These are phyloP conservation scores for Hamamelis virginiana DNA, from an alignment of 164 flowering plant species.

Conservation along the genomic window DNA sequence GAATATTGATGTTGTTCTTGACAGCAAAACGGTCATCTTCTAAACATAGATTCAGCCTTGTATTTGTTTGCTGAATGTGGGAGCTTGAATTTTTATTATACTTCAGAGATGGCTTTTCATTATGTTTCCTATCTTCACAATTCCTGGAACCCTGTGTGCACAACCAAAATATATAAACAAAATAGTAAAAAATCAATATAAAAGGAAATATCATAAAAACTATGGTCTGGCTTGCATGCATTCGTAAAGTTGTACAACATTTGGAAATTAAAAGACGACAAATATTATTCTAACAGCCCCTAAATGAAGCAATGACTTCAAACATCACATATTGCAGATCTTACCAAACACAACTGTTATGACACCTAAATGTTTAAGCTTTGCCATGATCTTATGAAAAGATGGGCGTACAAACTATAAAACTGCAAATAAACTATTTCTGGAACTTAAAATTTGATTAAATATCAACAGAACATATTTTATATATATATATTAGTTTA, in stretches of 20 bases:
- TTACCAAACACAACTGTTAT: not conserved
- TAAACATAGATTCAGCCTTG: constrained; percentile 12
- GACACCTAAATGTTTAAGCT: not conserved
- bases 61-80: constrained; percentile 14
- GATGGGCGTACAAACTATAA: not conserved
- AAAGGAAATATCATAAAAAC: not conserved
- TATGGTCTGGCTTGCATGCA: not conserved
- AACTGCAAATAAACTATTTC: not conserved
- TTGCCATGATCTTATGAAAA: not conserved
- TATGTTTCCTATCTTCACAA: constrained; percentile 26
- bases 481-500: too few relatives aligned
- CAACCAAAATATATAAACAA: constrained; percentile 4
- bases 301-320: not conserved
- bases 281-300: not conserved
- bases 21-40: constrained; percentile 17
- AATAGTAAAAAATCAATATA: not conserved
- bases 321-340: not conserved
- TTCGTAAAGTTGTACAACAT: not conserved
- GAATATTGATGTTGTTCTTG: constrained; percentile 13
- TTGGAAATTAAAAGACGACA: not conserved
- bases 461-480: not conserved
- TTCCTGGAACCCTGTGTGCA: constrained; percentile 40
- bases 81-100: constrained; percentile 12
- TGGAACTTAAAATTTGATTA: not conserved
- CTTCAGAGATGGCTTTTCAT: constrained; percentile 17